Percentiles rank a stretch among this genome's conserved stretches.
phyloP scores from a whole-genome alignment of 768 basidiomycete species.

The Coprinopsis strossmayeri region DNA sequence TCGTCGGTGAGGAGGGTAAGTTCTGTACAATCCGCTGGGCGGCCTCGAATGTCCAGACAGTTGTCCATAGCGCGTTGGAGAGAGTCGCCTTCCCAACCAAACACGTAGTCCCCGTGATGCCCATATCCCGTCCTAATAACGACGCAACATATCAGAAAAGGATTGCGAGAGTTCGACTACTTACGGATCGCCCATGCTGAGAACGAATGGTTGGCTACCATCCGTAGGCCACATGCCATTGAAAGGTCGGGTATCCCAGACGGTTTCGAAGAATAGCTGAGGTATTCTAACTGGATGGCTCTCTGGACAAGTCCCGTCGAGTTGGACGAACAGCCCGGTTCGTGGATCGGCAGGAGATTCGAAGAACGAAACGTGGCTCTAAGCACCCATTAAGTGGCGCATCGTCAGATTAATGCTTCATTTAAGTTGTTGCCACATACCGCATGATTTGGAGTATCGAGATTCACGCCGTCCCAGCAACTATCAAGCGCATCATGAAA shows the following conservation, averaged over 20 bases:
- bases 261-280: slow-evolving; percentile 15
- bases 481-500: neutral
- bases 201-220: slow-evolving; percentile 14
- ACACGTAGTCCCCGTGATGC: slow-evolving; percentile 19
- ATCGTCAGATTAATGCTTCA: neutral
- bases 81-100: slow-evolving; percentile 19
- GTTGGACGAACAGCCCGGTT: neutral
- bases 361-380: slow-evolving; percentile 3
- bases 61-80: slow-evolving; percentile 17
- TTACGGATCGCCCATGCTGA: slow-evolving; percentile 15
- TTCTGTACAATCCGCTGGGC: slow-evolving; percentile 12
- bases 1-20: slow-evolving; percentile 14
- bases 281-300: slow-evolving; percentile 15
- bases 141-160: neutral
- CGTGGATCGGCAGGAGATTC: neutral
- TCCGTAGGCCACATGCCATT: slow-evolving; percentile 15
- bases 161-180: neutral
- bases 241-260: slow-evolving; percentile 16
- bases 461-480: slow-evolving; percentile 3
- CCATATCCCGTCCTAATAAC: slow-evolving; percentile 14
- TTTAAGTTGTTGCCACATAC: neutral
- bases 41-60: slow-evolving; percentile 13
- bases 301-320: slow-evolving; percentile 9
- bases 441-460: slow-evolving; percentile 1
- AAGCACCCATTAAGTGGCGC: neutral